phyloP scores from a whole-genome alignment of 2,329 filamentous ascomycete species.

The Achaetomium macrosporum region DNA sequence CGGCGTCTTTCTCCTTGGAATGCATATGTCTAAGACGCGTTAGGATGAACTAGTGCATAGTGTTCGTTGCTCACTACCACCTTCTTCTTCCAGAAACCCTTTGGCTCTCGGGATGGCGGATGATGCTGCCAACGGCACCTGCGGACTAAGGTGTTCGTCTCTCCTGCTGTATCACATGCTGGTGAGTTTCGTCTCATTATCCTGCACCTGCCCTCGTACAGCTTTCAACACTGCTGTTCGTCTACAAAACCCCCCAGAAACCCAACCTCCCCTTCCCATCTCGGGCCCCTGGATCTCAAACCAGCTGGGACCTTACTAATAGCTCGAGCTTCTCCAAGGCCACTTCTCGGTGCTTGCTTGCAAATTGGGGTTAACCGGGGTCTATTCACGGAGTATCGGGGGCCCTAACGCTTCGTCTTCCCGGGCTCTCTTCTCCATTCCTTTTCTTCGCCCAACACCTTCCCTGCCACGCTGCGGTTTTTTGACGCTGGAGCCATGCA shows the following conservation, averaged over 20 bases:
- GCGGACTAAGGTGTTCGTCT: neutral
- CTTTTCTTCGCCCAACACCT: neutral
- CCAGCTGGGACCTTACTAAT: neutral
- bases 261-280: neutral
- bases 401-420: neutral
- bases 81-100: neutral
- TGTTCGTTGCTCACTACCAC: neutral
- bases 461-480: neutral
- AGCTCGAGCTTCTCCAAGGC: neutral
- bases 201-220: neutral
- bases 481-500: slow-evolving; percentile 8
- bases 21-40: neutral
- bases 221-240: neutral
- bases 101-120: neutral
- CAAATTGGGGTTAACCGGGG: neutral
- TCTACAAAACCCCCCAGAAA: slow-evolving; percentile 7
- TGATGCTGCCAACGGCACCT: neutral
- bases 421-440: neutral
- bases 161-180: slow-evolving; percentile 1
- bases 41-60: neutral
- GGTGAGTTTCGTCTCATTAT: slow-evolving; percentile 1
- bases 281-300: neutral
- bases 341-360: neutral
- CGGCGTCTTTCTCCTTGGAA: neutral
- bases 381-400: neutral